These are phyloP conservation scores for Phalaenopsis hybrid DNA, from an alignment of 116 monocot genomes.

Conservation along the genomic window DNA sequence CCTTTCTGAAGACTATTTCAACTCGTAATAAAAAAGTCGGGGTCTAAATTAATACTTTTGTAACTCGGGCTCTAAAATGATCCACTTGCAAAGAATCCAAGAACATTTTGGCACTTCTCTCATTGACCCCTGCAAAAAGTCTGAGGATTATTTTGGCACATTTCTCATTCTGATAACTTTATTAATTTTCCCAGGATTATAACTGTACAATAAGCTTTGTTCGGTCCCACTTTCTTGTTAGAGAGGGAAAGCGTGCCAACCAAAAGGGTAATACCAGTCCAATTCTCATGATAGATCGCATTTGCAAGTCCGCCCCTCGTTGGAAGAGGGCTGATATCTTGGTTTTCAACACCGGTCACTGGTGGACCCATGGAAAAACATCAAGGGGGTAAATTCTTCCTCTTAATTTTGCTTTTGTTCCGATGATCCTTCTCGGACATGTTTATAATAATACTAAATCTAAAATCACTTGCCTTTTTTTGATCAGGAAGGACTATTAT, in stretches of 20 bases:
- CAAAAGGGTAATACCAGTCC: constrained; percentile 51
- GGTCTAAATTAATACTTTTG: no score
- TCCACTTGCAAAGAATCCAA: no score
- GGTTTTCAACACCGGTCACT: constrained; percentile 94
- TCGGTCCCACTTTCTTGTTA: constrained; percentile 87
- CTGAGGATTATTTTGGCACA: no score
- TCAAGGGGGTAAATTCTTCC: constrained; percentile 54
- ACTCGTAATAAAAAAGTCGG: no score
- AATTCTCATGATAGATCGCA: constrained; percentile 68
- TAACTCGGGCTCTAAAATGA: no score
- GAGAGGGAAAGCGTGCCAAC: constrained; percentile 55
- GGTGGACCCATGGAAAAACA: constrained; percentile 95
- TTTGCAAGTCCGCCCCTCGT: constrained; percentile 61
- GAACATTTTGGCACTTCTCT: no score
- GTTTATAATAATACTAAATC: neutral
- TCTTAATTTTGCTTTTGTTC: constrained; percentile 4
- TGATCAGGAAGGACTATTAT: constrained; percentile 69
- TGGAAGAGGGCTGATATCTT: constrained; percentile 84
- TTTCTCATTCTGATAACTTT: neutral
- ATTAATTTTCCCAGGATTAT: constrained; percentile 49
- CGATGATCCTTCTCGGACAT: neutral
- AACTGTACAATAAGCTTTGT: constrained; percentile 73
- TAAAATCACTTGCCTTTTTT: neutral
- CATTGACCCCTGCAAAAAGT: no score
- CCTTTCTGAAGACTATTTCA: no score